These are phyloP conservation scores for Puccinia hordei DNA, from an alignment of 1,284 basidiomycete genomes.

Conservation along the genomic window DNA sequence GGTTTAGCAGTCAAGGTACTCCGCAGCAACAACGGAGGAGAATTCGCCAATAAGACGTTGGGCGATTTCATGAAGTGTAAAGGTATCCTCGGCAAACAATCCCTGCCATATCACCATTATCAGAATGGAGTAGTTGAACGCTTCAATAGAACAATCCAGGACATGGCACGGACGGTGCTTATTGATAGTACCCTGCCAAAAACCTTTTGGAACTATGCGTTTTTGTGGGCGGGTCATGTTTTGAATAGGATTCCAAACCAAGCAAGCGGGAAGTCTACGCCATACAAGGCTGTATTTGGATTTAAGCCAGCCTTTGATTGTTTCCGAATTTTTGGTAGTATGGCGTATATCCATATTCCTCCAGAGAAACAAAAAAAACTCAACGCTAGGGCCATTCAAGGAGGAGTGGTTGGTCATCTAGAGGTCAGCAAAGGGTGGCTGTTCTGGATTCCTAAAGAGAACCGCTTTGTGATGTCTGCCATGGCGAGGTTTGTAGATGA, in stretches of 20 bases:
- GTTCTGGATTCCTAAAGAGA: background rate
- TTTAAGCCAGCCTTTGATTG: conserved; percentile 4
- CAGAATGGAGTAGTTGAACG: conserved; percentile 19
- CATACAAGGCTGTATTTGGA: background rate
- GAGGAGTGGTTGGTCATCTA: background rate
- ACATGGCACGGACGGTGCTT: conserved; percentile 4
- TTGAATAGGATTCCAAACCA: conserved; percentile 24
- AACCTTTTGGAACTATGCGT: conserved; percentile 16
- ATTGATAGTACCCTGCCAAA: background rate
- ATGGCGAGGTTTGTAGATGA: background rate
- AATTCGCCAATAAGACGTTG: background rate
- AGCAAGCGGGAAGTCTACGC: background rate
- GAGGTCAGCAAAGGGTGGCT: conserved; percentile 11
- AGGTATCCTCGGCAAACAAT: background rate
- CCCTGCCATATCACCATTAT: conserved; percentile 26
- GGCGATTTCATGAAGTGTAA: background rate
- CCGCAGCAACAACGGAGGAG: conserved; percentile 16
- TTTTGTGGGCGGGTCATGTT: conserved; percentile 10
- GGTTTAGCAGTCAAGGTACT: background rate
- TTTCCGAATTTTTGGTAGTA: conserved; percentile 5
- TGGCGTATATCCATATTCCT: conserved; percentile 22
- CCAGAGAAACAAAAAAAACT: background rate
- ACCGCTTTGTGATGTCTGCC: background rate
- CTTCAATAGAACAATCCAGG: background rate
- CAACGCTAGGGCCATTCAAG: background rate